Percentiles rank a stretch among this genome's conserved stretches.
Evolutionary conservation across 306 rosid species (phyloP).

Genomic region (Oemleria cerasiformis): DNA sequence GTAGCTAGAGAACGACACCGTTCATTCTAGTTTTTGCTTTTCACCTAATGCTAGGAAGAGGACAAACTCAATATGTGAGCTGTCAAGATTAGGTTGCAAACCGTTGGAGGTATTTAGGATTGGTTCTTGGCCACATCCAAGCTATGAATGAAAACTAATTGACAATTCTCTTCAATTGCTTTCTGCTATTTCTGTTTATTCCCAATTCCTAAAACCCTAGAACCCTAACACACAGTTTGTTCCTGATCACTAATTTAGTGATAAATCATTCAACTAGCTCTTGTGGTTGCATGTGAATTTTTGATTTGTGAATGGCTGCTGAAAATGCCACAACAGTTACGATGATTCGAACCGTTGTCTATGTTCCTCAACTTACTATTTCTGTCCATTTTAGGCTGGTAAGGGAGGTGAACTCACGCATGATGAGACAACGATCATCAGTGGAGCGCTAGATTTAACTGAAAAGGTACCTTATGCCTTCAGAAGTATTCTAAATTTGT

Average conservation of each 20-base stretch:
- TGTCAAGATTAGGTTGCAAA: too few relatives aligned
- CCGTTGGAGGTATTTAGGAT: too few relatives aligned
- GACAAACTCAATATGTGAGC: too few relatives aligned
- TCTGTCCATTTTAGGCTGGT: constrained; percentile 65
- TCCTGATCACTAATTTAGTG: not conserved
- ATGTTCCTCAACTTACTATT: constrained; percentile 14
- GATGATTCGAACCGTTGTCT: constrained; percentile 1
- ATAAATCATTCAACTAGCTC: constrained; percentile 1
- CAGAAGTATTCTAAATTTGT: constrained; percentile 6
- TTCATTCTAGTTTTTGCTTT: too few relatives aligned
- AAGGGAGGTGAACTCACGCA: constrained; percentile 96
- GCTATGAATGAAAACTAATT: too few relatives aligned
- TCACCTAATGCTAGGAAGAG: too few relatives aligned
- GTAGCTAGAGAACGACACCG: too few relatives aligned
- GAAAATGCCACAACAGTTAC: constrained; percentile 11
- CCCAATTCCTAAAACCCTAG: too few relatives aligned
- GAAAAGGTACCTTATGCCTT: constrained; percentile 54
- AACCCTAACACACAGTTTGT: too few relatives aligned
- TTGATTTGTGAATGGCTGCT: not conserved
- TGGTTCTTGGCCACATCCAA: too few relatives aligned
- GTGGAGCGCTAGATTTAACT: constrained; percentile 93
- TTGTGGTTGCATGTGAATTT: not conserved
- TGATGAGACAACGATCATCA: constrained; percentile 91
- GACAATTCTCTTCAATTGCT: too few relatives aligned
- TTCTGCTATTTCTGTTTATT: too few relatives aligned